A percentile compares a stretch with the other conserved stretches of the same genome.
Evolutionary conservation across 192 early-diverging fungal species (phyloP).

Genomic region (Backusella macrospora): DNA sequence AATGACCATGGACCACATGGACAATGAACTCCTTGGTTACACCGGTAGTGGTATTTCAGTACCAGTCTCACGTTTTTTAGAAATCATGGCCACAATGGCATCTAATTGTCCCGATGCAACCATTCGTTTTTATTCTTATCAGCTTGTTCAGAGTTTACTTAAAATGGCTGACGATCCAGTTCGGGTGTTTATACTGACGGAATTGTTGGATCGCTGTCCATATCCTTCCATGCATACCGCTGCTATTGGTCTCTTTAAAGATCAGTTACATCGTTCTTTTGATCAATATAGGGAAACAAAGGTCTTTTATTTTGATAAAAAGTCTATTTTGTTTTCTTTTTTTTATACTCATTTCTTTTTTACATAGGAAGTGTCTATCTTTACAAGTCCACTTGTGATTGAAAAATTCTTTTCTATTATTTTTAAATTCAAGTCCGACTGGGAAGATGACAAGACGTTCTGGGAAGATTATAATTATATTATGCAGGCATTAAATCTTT

Average conservation of each 20-base stretch:
- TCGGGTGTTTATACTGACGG: conserved; percentile 42
- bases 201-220: conserved; percentile 47
- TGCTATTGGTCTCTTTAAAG: conserved; percentile 49
- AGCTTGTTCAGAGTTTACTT: conserved; percentile 40
- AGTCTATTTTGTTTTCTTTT: too few relatives aligned
- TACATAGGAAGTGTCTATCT: conserved; percentile 31
- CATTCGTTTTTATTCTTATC: conserved; percentile 46
- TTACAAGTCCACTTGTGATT: conserved; percentile 43
- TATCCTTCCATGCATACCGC: conserved; percentile 52
- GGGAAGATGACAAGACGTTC: conserved; percentile 32
- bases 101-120: conserved; percentile 41
- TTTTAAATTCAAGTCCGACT: conserved; percentile 30
- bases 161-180: conserved; percentile 44
- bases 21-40: conserved; percentile 15
- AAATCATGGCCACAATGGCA: conserved; percentile 46
- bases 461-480: conserved; percentile 43
- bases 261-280: conserved; percentile 43
- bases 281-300: conserved; percentile 18
- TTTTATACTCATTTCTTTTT: too few relatives aligned
- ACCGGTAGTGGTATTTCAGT: neutral
- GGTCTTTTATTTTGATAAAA: too few relatives aligned
- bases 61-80: conserved; percentile 2
- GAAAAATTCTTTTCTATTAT: conserved; percentile 42
- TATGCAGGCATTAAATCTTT: conserved; percentile 55
- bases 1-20: conserved; percentile 13